These are phyloP conservation scores for Aspergillus panamensis DNA, from an alignment of 495 filamentous ascomycete genomes.

Conservation along the genomic window DNA sequence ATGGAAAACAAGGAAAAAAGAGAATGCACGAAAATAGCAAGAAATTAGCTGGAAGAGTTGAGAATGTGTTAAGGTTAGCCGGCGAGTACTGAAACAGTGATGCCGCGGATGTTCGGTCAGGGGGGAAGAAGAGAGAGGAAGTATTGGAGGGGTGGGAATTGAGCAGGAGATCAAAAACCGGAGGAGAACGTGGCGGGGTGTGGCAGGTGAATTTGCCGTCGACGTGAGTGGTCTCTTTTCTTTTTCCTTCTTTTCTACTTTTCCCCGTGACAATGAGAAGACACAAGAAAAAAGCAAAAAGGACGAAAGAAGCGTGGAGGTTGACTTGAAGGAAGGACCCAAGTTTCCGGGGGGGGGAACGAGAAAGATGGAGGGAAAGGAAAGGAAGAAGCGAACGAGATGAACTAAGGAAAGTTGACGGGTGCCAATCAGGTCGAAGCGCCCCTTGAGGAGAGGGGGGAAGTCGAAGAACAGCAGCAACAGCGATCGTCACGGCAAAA, in stretches of 20 bases:
- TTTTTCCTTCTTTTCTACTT: constrained; percentile 6
- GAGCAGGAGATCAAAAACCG: constrained; percentile 13
- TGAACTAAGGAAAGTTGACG: constrained; percentile 10
- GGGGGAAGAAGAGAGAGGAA: constrained; percentile 7
- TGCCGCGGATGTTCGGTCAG: constrained; percentile 21
- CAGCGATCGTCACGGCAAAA: constrained; percentile 15
- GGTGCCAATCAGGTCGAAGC: constrained; percentile 6
- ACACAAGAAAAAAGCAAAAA: constrained; percentile 6
- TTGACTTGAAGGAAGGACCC: not conserved
- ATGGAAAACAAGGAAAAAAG: constrained; percentile 8
- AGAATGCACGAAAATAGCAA: not conserved
- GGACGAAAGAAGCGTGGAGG: constrained; percentile 3
- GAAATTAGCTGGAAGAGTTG: constrained; percentile 8
- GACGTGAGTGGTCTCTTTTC: not conserved
- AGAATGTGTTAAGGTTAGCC: constrained; percentile 10
- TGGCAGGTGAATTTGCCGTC: not conserved
- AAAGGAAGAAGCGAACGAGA: constrained; percentile 10
- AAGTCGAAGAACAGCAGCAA: constrained; percentile 8
- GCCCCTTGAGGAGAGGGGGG: constrained; percentile 13
- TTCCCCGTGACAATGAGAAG: not conserved
- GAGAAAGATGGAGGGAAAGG: constrained; percentile 11
- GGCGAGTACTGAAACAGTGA: constrained; percentile 26
- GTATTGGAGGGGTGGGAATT: constrained; percentile 19
- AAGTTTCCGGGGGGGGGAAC: constrained; percentile 1
- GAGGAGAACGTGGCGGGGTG: constrained; percentile 11